phyloP scores from a whole-genome alignment of 2,329 filamentous ascomycete species.

The Monilinia fructicola region DNA sequence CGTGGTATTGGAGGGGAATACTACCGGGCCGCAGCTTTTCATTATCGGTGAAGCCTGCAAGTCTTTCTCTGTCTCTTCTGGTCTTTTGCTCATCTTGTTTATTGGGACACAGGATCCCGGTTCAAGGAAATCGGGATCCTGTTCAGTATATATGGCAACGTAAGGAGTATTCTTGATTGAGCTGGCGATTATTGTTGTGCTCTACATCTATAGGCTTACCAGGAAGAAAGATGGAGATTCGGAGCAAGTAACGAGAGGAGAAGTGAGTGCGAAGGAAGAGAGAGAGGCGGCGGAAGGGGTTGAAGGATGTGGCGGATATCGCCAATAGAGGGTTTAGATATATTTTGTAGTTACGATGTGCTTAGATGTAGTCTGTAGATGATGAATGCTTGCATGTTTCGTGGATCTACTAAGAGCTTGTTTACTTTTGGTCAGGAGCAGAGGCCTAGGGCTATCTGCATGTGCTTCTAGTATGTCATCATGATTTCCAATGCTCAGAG shows the following conservation, averaged over 20 bases:
- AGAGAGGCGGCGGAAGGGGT: constrained; percentile 52
- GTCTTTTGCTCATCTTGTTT: background rate
- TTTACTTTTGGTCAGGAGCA: too few relatives aligned
- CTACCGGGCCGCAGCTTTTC: constrained; percentile 47
- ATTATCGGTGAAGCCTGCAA: constrained; percentile 35
- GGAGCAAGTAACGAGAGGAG: constrained; percentile 39
- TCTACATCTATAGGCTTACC: constrained; percentile 56
- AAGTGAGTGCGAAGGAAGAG: constrained; percentile 46
- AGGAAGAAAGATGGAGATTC: constrained; percentile 55
- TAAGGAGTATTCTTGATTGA: constrained; percentile 56
- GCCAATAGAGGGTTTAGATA: constrained; percentile 57
- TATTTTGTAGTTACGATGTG: constrained; percentile 40
- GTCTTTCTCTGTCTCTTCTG: constrained; percentile 20
- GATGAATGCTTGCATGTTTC: too few relatives aligned
- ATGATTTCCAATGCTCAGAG: too few relatives aligned
- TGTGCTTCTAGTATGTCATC: background rate
- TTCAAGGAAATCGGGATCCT: constrained; percentile 38
- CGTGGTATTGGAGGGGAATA: constrained; percentile 56
- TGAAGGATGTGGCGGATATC: constrained; percentile 56
- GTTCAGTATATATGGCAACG: constrained; percentile 45
- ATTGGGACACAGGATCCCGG: background rate
- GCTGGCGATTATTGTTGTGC: constrained; percentile 48
- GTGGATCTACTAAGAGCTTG: background rate
- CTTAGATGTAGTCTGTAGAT: too few relatives aligned
- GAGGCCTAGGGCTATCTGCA: background rate